A percentile compares a stretch with the other conserved stretches of the same genome.
phyloP scores from a whole-genome alignment of 2,329 filamentous ascomycete species.

The Verticillium dahliae region DNA sequence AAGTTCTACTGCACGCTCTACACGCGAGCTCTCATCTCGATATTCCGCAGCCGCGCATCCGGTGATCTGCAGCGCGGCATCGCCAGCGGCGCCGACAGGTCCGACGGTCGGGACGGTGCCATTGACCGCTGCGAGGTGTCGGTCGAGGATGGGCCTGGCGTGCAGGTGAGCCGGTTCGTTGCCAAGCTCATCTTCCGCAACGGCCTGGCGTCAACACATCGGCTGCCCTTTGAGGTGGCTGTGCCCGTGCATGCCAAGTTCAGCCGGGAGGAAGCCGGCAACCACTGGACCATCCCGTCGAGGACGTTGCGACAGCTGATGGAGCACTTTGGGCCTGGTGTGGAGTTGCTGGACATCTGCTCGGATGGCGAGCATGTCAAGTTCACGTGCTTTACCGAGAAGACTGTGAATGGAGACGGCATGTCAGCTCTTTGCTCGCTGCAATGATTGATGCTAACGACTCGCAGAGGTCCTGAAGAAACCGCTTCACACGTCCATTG shows the following conservation, averaged over 20 bases:
- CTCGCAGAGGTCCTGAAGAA: slow-evolving; percentile 66
- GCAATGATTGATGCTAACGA: slow-evolving; percentile 8
- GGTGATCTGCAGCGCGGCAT: slow-evolving; percentile 50
- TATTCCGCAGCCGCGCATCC: slow-evolving; percentile 62
- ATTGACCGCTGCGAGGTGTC: slow-evolving; percentile 70
- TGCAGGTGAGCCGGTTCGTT: slow-evolving; percentile 63
- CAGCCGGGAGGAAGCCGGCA: slow-evolving; percentile 56
- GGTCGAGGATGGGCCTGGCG: slow-evolving; percentile 63
- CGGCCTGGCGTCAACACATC: slow-evolving; percentile 71
- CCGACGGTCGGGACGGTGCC: slow-evolving; percentile 21
- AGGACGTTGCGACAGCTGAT: slow-evolving; percentile 66
- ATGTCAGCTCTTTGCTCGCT: slow-evolving; percentile 10
- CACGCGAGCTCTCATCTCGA: slow-evolving; percentile 63
- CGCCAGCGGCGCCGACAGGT: slow-evolving; percentile 52
- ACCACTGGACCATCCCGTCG: slow-evolving; percentile 68
- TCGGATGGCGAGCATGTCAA: slow-evolving; percentile 67
- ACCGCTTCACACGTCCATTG: slow-evolving; percentile 72
- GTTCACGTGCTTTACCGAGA: slow-evolving; percentile 78
- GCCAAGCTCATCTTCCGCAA: slow-evolving; percentile 69
- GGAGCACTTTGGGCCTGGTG: slow-evolving; percentile 74
- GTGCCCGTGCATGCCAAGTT: slow-evolving; percentile 75
- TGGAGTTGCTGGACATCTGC: slow-evolving; percentile 75
- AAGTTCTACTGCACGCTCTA: slow-evolving; percentile 71
- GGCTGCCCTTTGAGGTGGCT: slow-evolving; percentile 66
- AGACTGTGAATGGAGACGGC: slow-evolving; percentile 58